Evolutionary conservation across 2,329 filamentous ascomycete species (phyloP), one percentile per base, ranked within the genome.

Genomic region (Aspergillus luchuensis): DNA sequence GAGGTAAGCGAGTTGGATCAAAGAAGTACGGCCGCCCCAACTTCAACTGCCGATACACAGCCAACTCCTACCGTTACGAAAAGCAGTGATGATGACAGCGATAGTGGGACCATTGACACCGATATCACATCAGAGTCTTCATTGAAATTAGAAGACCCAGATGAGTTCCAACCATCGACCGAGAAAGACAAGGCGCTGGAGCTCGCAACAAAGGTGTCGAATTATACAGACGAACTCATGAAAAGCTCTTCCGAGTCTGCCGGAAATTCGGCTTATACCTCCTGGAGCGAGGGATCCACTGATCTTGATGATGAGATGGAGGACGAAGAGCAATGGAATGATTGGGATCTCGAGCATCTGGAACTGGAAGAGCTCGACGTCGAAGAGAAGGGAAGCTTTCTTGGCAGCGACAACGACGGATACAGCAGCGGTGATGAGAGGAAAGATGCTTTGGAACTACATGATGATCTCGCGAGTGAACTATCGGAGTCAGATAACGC

Each of bases 251-350:
- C 38, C 13, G 36, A 55, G 4, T 55, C 52, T 8, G 52, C 52
- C 4, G 52, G 52, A 4, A 55, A 55, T 11, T 55, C 52, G 10
- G 52, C 52, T 4, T 55, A 55, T 30, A 55, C 52, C 11, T 41
- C 52, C n/a, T 55, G 52, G 52, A 55, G 52, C 30, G 52, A 55
- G 13, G 52, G 52, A 13, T 55, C 52, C 13, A 55, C 52, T 4
- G 21, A 55, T 13, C 17, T 55, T 8, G 41, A 36, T 25, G 15
- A 55, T n/a, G 52, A 55, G 38, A 4, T 45, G 38, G 52, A 55
- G 8, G 52, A 55, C 10, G 52, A 55, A 8, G 52, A 55, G 21
- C 38, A 55, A 43, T 55, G 52, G 52, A 55, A 55, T 28, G 52
- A 55, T 17, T 55, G 52, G 52, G 38, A 45, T 21, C 15, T 43